Evolutionary conservation across 495 filamentous ascomycete genomes (phyloP).

Genomic region (Rhypophila decipiens): DNA sequence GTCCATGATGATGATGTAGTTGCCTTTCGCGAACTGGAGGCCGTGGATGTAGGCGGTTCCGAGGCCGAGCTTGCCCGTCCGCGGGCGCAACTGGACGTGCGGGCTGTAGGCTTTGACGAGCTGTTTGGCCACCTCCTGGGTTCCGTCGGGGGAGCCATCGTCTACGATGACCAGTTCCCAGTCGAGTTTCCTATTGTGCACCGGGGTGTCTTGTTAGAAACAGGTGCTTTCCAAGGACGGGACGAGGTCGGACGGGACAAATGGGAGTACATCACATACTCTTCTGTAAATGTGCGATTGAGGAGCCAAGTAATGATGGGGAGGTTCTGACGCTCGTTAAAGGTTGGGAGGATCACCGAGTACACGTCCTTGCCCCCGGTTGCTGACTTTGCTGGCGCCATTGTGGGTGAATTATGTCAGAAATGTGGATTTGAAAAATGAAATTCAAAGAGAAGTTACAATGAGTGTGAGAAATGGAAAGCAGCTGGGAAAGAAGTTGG

Average conservation of each 20-base stretch:
- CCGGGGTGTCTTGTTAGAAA: not conserved
- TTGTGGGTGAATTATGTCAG: conserved; percentile 6
- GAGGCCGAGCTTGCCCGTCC: conserved; percentile 89
- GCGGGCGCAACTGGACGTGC: conserved; percentile 77
- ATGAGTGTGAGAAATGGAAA: not conserved
- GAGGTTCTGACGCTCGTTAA: conserved; percentile 95
- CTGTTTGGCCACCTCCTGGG: conserved; percentile 81
- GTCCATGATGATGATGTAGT: conserved; percentile 99
- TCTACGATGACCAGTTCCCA: conserved; percentile 98
- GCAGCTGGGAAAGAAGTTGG: not conserved
- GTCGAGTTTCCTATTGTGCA: conserved; percentile 65
- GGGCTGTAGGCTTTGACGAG: conserved; percentile 75
- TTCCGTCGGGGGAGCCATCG: conserved; percentile 95
- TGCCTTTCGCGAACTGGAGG: conserved; percentile 76
- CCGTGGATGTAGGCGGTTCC: conserved; percentile 97
- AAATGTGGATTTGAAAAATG: not conserved
- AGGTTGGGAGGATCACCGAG: conserved; percentile 94
- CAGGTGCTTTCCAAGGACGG: not conserved
- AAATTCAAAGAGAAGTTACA: not conserved
- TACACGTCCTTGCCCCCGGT: conserved; percentile 62
- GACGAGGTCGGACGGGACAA: not conserved
- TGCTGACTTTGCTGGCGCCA: conserved; percentile 20
- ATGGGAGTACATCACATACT: conserved; percentile 41
- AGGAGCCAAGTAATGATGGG: conserved; percentile 94
- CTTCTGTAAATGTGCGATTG: conserved; percentile 79